A percentile compares a stretch with the other conserved stretches of the same genome.
phyloP scores from a whole-genome alignment of 2,329 filamentous ascomycete genomes.

The Clonostachys solani region DNA sequence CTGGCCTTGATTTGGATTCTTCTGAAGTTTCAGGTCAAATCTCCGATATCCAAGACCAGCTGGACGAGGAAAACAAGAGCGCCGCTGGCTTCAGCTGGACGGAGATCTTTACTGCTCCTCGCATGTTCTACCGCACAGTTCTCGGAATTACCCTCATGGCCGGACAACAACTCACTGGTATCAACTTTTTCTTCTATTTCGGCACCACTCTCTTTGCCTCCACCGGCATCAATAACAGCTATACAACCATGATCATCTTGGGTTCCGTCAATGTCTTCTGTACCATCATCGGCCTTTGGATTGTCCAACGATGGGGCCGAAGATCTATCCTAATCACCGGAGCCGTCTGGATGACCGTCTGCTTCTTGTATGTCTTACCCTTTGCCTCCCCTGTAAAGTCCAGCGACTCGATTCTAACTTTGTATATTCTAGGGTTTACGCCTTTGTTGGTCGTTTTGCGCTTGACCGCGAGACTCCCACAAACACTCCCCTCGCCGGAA shows the following conservation, averaged over 20 bases:
- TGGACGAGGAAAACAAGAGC: constrained; percentile 38
- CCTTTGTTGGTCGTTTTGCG: constrained; percentile 41
- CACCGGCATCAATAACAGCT: constrained; percentile 61
- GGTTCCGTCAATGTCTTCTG: constrained; percentile 63
- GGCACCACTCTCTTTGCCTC: constrained; percentile 62
- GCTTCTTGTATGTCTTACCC: constrained; percentile 32
- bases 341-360: constrained; percentile 55
- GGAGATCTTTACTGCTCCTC: constrained; percentile 64
- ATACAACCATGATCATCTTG: constrained; percentile 64
- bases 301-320: constrained; percentile 63
- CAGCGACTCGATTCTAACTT: not conserved
- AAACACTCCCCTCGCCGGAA: constrained; percentile 44
- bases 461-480: constrained; percentile 34
- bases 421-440: constrained; percentile 28
- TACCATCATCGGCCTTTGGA: constrained; percentile 60
- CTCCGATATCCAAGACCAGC: constrained; percentile 44
- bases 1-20: constrained; percentile 31
- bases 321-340: constrained; percentile 59
- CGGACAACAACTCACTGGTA: constrained; percentile 65
- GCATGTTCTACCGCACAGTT: constrained; percentile 60
- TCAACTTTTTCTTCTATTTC: constrained; percentile 67
- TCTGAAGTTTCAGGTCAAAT: constrained; percentile 41
- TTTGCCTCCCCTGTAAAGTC: not conserved
- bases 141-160: constrained; percentile 61
- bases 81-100: constrained; percentile 42